These are phyloP conservation scores for Candida ipomoeae DNA, from an alignment of 805 yeast species.

Conservation along the genomic window DNA sequence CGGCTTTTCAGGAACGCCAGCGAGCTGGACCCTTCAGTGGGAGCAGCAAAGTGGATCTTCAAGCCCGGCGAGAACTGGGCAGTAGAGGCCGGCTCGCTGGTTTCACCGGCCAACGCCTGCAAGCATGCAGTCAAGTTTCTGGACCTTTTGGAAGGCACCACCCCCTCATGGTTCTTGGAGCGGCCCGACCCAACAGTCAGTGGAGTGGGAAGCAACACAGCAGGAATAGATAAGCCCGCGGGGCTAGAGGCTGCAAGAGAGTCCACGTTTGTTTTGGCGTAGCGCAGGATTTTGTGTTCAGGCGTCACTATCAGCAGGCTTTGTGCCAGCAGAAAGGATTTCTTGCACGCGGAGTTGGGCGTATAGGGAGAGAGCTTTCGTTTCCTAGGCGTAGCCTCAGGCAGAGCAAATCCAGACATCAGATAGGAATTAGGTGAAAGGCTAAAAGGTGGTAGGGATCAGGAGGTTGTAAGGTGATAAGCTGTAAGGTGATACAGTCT, in stretches of 20 bases:
- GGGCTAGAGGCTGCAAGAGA: not conserved
- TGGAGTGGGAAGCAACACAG: conserved; percentile 13
- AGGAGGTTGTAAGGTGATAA: not conserved
- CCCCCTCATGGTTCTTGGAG: not conserved
- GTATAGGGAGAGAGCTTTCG: not conserved
- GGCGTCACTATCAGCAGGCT: not conserved
- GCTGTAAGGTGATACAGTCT: too few species aligned
- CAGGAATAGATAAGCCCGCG: not conserved
- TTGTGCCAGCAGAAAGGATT: not conserved
- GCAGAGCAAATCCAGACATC: conserved; percentile 1
- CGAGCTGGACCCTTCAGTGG: not conserved
- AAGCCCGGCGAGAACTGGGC: conserved; percentile 1
- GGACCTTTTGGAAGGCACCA: not conserved
- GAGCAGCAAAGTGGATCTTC: not conserved
- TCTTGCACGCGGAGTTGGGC: not conserved
- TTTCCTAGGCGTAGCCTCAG: not conserved
- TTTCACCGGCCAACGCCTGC: conserved; percentile 1
- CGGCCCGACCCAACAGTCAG: conserved; percentile 18
- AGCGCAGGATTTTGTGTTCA: not conserved
- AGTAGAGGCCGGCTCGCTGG: not conserved
- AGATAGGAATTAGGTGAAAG: not conserved
- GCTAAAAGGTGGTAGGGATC: not conserved
- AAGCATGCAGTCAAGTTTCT: conserved; percentile 1
- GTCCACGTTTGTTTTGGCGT: not conserved
- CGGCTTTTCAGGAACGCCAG: not conserved